Percentiles rank a stretch among this genome's conserved stretches.
Evolutionary conservation across 441 rosid genomes (phyloP).

Genomic region (Erodium moschatum): DNA sequence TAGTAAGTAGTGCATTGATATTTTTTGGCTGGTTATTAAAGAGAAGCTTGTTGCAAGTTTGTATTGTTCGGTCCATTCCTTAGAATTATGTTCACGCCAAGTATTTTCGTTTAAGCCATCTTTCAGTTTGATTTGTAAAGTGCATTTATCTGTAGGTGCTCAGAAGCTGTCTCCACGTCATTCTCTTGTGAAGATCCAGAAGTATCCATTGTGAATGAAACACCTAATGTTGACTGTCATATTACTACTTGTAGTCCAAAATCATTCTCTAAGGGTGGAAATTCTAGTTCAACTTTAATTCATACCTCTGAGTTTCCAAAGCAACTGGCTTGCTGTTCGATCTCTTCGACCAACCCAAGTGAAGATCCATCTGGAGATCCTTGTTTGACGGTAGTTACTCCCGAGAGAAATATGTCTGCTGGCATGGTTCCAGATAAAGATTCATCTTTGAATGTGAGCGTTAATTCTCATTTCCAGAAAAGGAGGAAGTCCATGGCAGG

Average conservation of each 20-base stretch:
- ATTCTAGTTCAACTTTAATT: conserved; percentile 43
- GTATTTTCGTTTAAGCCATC: background rate
- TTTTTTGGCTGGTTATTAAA: background rate
- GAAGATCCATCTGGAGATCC: conserved; percentile 30
- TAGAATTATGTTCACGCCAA: conserved; percentile 2
- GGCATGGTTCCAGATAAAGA: conserved; percentile 43
- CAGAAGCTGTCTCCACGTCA: conserved; percentile 27
- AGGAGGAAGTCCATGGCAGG: conserved; percentile 40
- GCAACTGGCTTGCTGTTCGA: conserved; percentile 35
- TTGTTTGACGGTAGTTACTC: conserved; percentile 34
- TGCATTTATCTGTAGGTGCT: conserved; percentile 41
- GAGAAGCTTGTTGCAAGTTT: background rate
- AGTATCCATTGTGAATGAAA: conserved; percentile 47
- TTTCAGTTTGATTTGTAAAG: conserved; percentile 9
- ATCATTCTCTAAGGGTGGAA: conserved; percentile 39
- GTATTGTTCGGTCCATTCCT: conserved; percentile 5
- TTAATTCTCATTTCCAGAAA: conserved; percentile 59
- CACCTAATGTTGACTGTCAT: conserved; percentile 32
- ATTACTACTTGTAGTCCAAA: conserved; percentile 37
- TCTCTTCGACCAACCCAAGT: conserved; percentile 29
- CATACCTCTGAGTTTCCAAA: conserved; percentile 44
- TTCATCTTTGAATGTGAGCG: conserved; percentile 52
- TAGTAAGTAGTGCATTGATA: background rate
- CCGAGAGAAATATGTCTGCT: conserved; percentile 34
- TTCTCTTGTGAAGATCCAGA: conserved; percentile 48